Conservation (phyloP, 208 protist genomes). For the Crithidia thermophila region DNA sequence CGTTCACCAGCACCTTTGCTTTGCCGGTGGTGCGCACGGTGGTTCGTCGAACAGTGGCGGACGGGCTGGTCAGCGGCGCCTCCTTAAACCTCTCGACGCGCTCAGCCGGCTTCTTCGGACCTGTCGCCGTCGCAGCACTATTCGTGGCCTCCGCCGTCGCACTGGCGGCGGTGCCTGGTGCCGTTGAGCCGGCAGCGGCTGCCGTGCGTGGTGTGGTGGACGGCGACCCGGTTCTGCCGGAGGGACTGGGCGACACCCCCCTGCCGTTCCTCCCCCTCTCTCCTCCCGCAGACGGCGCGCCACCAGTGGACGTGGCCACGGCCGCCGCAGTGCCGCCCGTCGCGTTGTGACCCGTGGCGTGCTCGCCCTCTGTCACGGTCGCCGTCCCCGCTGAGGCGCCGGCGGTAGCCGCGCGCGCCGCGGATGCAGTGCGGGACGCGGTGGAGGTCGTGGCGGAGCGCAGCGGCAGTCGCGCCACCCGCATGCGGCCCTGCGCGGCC, state of each 20-base stretch:
- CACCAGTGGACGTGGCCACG: too few relatives aligned
- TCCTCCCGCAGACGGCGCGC: too few relatives aligned
- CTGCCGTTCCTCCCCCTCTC: too few relatives aligned
- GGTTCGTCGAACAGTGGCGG: slow-evolving; percentile 23
- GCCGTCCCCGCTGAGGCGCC: not conserved
- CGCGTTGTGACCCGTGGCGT: too few relatives aligned
- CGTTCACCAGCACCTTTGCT: not conserved
- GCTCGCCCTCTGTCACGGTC: too few relatives aligned
- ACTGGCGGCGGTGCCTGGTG: not conserved
- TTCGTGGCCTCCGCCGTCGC: not conserved
- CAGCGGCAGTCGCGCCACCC: slow-evolving; percentile 5
- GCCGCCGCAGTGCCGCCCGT: not conserved
- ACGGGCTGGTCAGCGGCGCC: slow-evolving; percentile 16
- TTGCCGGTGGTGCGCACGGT: slow-evolving; percentile 22
- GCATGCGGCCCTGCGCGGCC: not conserved
- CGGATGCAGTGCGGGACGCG: not conserved
- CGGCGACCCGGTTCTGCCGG: too few relatives aligned
- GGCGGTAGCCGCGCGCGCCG: not conserved
- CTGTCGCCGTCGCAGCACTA: not conserved
- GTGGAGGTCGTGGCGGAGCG: not conserved
- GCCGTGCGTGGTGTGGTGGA: too few relatives aligned
- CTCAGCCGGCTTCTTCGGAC: slow-evolving; percentile 2
- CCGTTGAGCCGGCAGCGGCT: not conserved
- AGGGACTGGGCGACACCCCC: too few relatives aligned
- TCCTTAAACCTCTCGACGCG: slow-evolving; percentile 30